These are phyloP conservation scores for Ceratobasidium sp. DNA, from an alignment of 1,284 basidiomycete species.

Conservation along the genomic window DNA sequence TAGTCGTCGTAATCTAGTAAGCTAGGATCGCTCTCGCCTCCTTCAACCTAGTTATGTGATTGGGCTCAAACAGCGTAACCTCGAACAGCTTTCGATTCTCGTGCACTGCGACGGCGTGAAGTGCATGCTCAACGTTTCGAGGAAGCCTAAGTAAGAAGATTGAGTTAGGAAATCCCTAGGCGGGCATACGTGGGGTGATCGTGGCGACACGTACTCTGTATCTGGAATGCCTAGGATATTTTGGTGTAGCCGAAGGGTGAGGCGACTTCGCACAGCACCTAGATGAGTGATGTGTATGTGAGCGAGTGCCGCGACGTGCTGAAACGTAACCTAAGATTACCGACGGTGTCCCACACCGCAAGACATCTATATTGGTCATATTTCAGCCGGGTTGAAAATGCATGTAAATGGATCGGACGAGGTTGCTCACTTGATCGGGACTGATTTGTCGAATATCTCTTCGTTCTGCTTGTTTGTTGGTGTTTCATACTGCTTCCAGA, in stretches of 20 bases:
- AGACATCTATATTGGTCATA: not conserved
- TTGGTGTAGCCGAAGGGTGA: slow-evolving; percentile 21
- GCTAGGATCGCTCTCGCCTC: not conserved
- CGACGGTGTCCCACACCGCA: slow-evolving; percentile 41
- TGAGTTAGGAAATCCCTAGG: not conserved
- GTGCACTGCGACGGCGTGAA: slow-evolving; percentile 44
- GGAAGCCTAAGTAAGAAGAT: slow-evolving; percentile 11
- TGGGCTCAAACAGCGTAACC: slow-evolving; percentile 26
- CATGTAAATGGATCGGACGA: not conserved
- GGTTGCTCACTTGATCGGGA: slow-evolving; percentile 22
- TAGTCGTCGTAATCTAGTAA: not conserved
- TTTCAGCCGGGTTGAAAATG: not conserved
- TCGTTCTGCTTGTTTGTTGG: not conserved
- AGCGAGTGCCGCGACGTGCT: too few species aligned
- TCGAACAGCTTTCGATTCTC: slow-evolving; percentile 39
- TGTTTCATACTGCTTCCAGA: slow-evolving; percentile 31
- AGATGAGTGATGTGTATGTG: not conserved
- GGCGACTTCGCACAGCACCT: slow-evolving; percentile 18
- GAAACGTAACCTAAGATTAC: not conserved
- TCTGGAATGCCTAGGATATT: slow-evolving; percentile 15
- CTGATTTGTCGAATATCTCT: not conserved
- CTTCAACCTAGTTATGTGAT: not conserved
- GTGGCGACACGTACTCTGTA: slow-evolving; percentile 3
- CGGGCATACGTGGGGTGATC: not conserved
- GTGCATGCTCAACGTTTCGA: slow-evolving; percentile 31